A percentile compares a stretch with the other conserved stretches of the same genome.
These are phyloP conservation scores for Plenodomus biglobosus DNA, from an alignment of 2,329 filamentous ascomycete genomes.

Conservation along the genomic window DNA sequence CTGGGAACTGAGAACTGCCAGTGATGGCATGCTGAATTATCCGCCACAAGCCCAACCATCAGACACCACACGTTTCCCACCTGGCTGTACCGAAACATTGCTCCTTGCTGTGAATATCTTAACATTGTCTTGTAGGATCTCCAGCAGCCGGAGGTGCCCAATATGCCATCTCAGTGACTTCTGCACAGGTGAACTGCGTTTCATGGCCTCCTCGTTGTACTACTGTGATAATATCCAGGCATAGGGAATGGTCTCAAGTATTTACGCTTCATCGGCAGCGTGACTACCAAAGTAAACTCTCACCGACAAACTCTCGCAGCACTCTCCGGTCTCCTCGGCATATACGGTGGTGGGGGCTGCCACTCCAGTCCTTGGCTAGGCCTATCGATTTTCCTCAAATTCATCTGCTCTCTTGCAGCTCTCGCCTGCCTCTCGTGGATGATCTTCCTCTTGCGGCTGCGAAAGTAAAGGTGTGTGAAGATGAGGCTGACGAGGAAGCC, in stretches of 20 bases:
- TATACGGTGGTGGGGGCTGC: not conserved
- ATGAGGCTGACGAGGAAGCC: conserved; percentile 16
- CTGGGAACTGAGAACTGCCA: no score
- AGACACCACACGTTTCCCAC: no score
- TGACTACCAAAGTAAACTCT: not conserved
- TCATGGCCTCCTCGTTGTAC: no score
- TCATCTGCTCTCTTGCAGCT: not conserved
- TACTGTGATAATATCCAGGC: no score
- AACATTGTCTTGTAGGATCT: no score
- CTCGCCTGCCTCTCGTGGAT: not conserved
- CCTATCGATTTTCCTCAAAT: not conserved
- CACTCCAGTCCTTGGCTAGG: not conserved
- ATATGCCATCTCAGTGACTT: no score
- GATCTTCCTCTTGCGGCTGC: conserved; percentile 9
- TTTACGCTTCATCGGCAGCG: not conserved
- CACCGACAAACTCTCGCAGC: not conserved
- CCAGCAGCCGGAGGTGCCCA: no score
- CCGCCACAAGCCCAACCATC: no score
- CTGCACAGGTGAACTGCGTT: no score
- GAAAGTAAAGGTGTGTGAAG: conserved; percentile 15
- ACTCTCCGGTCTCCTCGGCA: not conserved
- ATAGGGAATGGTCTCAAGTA: not conserved
- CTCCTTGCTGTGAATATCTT: no score
- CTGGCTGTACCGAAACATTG: no score
- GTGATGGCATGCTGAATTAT: no score